A percentile compares a stretch with the other conserved stretches of the same genome.
phyloP scores from a whole-genome alignment of 192 early-diverging fungal genomes.

The Jimgerdemannia lactiflua region DNA sequence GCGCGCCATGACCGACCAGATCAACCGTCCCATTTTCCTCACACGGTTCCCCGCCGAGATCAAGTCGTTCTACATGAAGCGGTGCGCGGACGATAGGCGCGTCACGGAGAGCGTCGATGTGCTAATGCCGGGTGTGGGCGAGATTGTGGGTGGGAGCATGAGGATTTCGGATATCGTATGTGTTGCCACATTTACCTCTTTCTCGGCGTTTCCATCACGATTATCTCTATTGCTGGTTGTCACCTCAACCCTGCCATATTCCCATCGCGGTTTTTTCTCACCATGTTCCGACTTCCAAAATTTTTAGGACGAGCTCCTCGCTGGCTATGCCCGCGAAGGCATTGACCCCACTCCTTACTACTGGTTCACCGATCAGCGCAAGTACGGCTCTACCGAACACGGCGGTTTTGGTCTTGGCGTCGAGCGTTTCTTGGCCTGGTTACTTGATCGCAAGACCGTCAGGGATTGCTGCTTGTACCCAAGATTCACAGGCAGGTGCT shows the following conservation, averaged over 20 bases:
- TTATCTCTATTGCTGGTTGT: not conserved
- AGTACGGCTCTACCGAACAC: constrained; percentile 95
- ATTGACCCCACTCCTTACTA: constrained; percentile 96
- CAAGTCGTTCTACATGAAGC: constrained; percentile 99
- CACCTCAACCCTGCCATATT: too few relatives aligned
- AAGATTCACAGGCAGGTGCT: constrained; percentile 83
- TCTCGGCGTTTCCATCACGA: not conserved
- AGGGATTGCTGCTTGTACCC: constrained; percentile 92
- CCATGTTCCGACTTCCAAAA: not conserved
- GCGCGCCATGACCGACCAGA: constrained; percentile 98
- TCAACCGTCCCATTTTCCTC: constrained; percentile 92
- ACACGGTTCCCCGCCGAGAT: constrained; percentile 97
- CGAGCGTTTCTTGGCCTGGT: constrained; percentile 97
- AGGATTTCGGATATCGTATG: constrained; percentile 83
- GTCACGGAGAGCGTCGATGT: constrained; percentile 98
- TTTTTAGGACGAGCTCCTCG: constrained; percentile 29
- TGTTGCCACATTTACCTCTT: not conserved
- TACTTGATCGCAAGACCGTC: constrained; percentile 88
- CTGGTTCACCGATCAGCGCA: constrained; percentile 99
- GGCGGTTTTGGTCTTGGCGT: constrained; percentile 98
- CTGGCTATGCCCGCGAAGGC: constrained; percentile 38
- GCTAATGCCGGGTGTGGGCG: constrained; percentile 97
- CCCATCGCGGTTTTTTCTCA: not conserved
- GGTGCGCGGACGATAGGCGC: constrained; percentile 72
- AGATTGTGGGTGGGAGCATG: constrained; percentile 99